These are phyloP conservation scores for Mangifera indica DNA, from an alignment of 345 rosid species.

Conservation along the genomic window DNA sequence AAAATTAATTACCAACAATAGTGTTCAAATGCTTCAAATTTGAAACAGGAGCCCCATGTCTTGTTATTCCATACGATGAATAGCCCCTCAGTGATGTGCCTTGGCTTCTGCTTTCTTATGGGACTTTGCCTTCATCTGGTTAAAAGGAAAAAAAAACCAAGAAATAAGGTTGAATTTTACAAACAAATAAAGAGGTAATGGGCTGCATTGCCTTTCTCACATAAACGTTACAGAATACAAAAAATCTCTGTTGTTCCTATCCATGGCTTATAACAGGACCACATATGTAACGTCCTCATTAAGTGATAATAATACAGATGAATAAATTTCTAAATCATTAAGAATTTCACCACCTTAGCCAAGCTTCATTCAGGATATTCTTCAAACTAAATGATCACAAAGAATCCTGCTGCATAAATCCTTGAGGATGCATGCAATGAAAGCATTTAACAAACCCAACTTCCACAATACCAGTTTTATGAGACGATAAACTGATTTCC, in stretches of 20 bases:
- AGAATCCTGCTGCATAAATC: not conserved
- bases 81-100: not conserved
- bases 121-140: constrained; percentile 15
- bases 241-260: not conserved
- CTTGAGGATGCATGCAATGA: not conserved
- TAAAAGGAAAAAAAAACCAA: not conserved
- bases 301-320: not conserved
- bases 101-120: constrained; percentile 10
- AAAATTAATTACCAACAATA: not conserved
- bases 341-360: not conserved
- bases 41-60: not conserved
- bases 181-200: not conserved
- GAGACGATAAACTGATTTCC: not conserved
- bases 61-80: constrained; percentile 3
- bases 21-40: not conserved
- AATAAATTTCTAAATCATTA: not conserved
- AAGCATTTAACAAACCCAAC: not conserved
- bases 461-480: not conserved
- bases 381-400: not conserved
- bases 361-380: not conserved
- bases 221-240: not conserved
- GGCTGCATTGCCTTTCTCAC: not conserved
- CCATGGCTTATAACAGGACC: not conserved
- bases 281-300: not conserved
- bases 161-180: not conserved